These are phyloP conservation scores for Diaporthe ampelina DNA, from an alignment of 2,329 filamentous ascomycete species.

Conservation along the genomic window DNA sequence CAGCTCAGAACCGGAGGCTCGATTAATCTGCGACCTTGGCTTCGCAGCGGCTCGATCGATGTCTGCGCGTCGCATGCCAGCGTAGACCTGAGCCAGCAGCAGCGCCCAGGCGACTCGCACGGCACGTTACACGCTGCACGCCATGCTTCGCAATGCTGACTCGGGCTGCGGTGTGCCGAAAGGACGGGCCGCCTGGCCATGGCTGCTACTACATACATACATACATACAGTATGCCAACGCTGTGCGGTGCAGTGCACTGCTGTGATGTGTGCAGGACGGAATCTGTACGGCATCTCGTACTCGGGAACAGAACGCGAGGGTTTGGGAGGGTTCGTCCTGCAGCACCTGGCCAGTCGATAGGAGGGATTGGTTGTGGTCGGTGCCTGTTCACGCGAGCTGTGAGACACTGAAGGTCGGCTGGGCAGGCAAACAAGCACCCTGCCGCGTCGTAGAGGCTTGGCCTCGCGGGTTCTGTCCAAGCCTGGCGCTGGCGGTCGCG, in stretches of 20 bases:
- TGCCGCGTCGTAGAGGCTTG: neutral
- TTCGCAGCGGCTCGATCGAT: neutral
- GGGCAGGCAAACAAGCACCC: slow-evolving; percentile 11
- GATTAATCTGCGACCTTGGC: slow-evolving; percentile 3
- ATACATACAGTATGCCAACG: neutral
- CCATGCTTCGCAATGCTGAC: slow-evolving; percentile 15
- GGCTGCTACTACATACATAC: neutral
- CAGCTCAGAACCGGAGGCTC: neutral
- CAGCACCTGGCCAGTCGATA: neutral
- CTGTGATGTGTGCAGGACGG: slow-evolving; percentile 7
- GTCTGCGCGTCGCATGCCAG: slow-evolving; percentile 16
- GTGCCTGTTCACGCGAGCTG: slow-evolving; percentile 9
- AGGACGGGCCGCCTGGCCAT: slow-evolving; percentile 22
- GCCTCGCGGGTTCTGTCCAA: neutral
- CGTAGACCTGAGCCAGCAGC: neutral
- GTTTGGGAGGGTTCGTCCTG: neutral
- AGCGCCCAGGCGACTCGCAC: neutral
- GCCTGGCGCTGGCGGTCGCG: neutral
- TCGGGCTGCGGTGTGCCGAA: slow-evolving; percentile 30
- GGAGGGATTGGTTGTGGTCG: neutral
- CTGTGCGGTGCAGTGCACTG: neutral
- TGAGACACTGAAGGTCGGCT: neutral
- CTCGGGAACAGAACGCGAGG: neutral
- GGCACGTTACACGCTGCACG: slow-evolving; percentile 20
- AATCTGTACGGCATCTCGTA: slow-evolving; percentile 4